Conservation (phyloP, 1,284 basidiomycete species). For the Boletus sp. region DNA sequence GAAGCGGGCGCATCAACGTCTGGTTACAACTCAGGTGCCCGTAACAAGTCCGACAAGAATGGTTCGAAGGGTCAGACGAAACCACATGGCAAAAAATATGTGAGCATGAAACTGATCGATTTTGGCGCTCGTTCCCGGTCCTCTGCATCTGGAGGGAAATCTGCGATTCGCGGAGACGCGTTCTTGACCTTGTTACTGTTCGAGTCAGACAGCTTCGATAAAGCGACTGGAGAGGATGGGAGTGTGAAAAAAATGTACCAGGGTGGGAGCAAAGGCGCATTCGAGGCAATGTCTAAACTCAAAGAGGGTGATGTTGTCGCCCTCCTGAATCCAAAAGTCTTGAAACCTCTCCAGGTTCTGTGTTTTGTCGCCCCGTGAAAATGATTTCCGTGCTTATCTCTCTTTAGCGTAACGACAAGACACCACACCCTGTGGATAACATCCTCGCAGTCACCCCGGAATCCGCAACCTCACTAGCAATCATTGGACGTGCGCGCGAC, state of each 20-base stretch:
- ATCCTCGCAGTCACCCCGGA: constrained; percentile 86
- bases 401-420: constrained; percentile 41
- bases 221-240: constrained; percentile 45
- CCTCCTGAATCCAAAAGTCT: constrained; percentile 82
- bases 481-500: constrained; percentile 84
- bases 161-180: constrained; percentile 73
- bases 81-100: constrained; percentile 71
- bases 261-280: constrained; percentile 90
- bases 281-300: constrained; percentile 81
- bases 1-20: constrained; percentile 25
- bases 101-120: constrained; percentile 84
- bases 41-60: constrained; percentile 28
- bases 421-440: constrained; percentile 75
- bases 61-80: constrained; percentile 32
- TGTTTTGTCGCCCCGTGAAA: not conserved
- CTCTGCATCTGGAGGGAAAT: constrained; percentile 52
- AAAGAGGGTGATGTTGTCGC: constrained; percentile 88
- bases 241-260: constrained; percentile 64
- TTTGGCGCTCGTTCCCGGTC: constrained; percentile 60
- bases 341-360: constrained; percentile 78
- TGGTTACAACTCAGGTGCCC: constrained; percentile 11
- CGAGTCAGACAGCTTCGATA: constrained; percentile 72
- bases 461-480: constrained; percentile 72
- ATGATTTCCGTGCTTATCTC: not conserved
- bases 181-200: constrained; percentile 82